Evolutionary conservation across 140 eudicot genomes (phyloP), one percentile per base, ranked within the genome.

Genomic region (Flaveria floridana): DNA sequence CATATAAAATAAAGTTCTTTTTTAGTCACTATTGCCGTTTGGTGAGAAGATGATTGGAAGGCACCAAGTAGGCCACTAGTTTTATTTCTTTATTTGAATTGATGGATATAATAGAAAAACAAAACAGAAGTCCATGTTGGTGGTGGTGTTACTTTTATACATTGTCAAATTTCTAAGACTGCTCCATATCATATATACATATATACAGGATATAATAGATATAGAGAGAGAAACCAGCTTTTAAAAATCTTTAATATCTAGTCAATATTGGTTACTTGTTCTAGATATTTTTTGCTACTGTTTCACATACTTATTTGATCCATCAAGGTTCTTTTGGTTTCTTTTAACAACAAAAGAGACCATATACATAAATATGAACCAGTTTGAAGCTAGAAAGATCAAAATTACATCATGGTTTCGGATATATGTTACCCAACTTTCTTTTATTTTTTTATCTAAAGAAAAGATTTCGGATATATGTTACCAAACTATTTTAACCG

Each of bases 81-180:
- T 3, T 6, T 19, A 62, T 59, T 18, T 48, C 48, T 61, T 19
- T 13, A 15, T 26, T 78, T 78, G 77, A 62, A 70, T 14, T 62
- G 26, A 61, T 30, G 15, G 71, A 78, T 48, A 71, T 11, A 2
- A 42, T 66, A 53, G 53, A 23, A 63, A 23, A 56, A 71, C 73
- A 72, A 71, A 72, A 78, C 73, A 64, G 25, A 73, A 71, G 82
- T 78, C 78, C 64, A 78, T 59, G 82, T 59, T 51, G 82, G 82
- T 78, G 72, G 72, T 61, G 71, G 72, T 46, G 30, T 56, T 78
- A 67, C 8, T 65, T 25, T 71, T 47, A 62, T 70, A 20, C 39
- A 62, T 21, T 56, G 79, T 79, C 79, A 79, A 73, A 6, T 16
- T 0, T 44, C 28, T 53, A 55, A 63, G 61, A 55, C 73, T 56